Evolutionary conservation across 441 rosid species (phyloP).

Genomic region (Heliophila coronopifolia): DNA sequence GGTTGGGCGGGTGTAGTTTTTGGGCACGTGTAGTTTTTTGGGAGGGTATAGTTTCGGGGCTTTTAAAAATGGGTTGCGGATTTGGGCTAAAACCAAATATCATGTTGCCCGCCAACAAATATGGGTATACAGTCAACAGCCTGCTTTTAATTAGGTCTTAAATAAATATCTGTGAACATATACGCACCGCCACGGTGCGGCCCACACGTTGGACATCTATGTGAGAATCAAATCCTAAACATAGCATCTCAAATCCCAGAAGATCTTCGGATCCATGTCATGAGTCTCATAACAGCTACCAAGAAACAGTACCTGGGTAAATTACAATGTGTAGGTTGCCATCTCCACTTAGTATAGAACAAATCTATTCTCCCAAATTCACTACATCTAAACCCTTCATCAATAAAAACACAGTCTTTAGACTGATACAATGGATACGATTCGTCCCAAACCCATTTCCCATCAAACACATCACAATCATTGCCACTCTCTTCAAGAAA

Average conservation of each 20-base stretch:
- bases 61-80: too few relatives aligned
- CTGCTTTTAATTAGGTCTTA: too few relatives aligned
- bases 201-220: too few relatives aligned
- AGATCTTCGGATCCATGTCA: background rate
- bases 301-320: constrained; percentile 62
- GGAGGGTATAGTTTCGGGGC: too few relatives aligned
- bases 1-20: too few relatives aligned
- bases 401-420: constrained; percentile 71
- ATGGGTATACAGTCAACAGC: too few relatives aligned
- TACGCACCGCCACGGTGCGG: too few relatives aligned
- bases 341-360: constrained; percentile 91
- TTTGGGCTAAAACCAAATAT: too few relatives aligned
- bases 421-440: constrained; percentile 81
- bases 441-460: constrained; percentile 95
- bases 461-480: constrained; percentile 72
- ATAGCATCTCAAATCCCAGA: background rate
- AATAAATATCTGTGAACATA: too few relatives aligned
- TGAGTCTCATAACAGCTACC: background rate
- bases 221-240: background rate
- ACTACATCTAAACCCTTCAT: constrained; percentile 79
- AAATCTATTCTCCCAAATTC: constrained; percentile 92
- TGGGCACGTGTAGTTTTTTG: too few relatives aligned
- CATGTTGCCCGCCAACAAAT: too few relatives aligned
- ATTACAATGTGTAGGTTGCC: constrained; percentile 86
- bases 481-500: constrained; percentile 48